Percentiles rank a stretch among this genome's conserved stretches.
Conservation (phyloP, 1,284 basidiomycete genomes). For the Naganishia albida region DNA sequence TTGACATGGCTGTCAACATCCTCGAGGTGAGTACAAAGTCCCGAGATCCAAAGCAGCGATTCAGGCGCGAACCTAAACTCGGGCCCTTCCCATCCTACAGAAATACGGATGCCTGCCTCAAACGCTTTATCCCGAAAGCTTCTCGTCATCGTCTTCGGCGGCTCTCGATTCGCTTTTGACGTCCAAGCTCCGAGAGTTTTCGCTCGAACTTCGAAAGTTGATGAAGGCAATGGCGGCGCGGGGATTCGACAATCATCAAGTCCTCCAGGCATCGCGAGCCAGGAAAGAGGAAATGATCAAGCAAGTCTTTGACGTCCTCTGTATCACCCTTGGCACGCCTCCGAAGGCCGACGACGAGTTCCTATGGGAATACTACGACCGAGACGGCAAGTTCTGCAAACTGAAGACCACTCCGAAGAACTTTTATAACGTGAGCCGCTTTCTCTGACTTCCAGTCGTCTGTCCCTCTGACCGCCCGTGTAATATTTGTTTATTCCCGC, state of each 20-base stretch:
- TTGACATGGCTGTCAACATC: slow-evolving; percentile 91
- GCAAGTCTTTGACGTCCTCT: slow-evolving; percentile 84
- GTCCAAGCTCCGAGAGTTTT: slow-evolving; percentile 86
- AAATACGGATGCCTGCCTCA: slow-evolving; percentile 85
- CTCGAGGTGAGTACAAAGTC: slow-evolving; percentile 59
- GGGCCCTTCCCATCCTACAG: slow-evolving; percentile 41
- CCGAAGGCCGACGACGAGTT: slow-evolving; percentile 71
- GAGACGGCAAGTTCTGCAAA: slow-evolving; percentile 69
- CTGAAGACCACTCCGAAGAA: slow-evolving; percentile 79
- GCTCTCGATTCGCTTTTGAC: slow-evolving; percentile 79
- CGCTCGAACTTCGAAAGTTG: slow-evolving; percentile 69
- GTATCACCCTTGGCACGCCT: slow-evolving; percentile 80
- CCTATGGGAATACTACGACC: slow-evolving; percentile 85
- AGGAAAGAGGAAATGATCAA: slow-evolving; percentile 82
- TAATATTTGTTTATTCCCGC: neutral
- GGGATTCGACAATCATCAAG: slow-evolving; percentile 29
- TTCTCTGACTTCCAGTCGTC: too few species aligned
- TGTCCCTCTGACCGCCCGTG: neutral
- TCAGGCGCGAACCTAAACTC: slow-evolving; percentile 1
- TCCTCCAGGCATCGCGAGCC: slow-evolving; percentile 45
- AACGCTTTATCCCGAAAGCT: slow-evolving; percentile 79
- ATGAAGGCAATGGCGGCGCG: slow-evolving; percentile 4
- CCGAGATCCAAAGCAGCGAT: neutral
- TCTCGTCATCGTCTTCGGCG: slow-evolving; percentile 71
- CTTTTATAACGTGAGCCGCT: slow-evolving; percentile 62